Conservation (phyloP, 208 protist species). For the Acanthamoeba lenticulata region DNA sequence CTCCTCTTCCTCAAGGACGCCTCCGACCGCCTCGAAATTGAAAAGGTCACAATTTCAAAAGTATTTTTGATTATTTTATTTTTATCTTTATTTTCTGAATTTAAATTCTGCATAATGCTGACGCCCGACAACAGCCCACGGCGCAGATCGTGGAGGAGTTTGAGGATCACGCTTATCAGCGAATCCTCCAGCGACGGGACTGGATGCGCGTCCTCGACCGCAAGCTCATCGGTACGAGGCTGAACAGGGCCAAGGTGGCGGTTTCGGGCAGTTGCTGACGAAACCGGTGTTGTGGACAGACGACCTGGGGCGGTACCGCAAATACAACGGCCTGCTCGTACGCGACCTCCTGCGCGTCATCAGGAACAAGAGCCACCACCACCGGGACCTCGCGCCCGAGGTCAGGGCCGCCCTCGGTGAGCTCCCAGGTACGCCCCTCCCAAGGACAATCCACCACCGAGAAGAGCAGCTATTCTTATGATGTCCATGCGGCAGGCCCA, state of each 20-base stretch:
- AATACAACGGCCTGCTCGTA: not conserved
- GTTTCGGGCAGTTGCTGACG: too few species aligned
- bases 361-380: constrained; percentile 27
- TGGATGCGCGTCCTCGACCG: not conserved
- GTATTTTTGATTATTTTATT: not conserved
- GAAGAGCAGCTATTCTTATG: not conserved
- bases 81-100: not conserved
- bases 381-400: constrained; percentile 16
- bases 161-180: not conserved
- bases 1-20: constrained; percentile 48
- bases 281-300: not conserved
- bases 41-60: constrained; percentile 30
- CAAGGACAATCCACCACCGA: not conserved
- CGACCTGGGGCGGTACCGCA: not conserved
- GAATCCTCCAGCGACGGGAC: not conserved
- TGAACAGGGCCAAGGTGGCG: not conserved
- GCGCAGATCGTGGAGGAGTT: not conserved
- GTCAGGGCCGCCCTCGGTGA: not conserved
- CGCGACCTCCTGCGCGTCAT: constrained; percentile 16
- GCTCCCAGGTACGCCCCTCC: not conserved
- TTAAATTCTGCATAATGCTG: too few species aligned
- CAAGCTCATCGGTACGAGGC: not conserved
- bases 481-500: not conserved
- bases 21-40: not conserved
- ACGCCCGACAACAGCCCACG: too few species aligned